Conservation (phyloP, 345 rosid species). For the Hypericum androsaemum region DNA sequence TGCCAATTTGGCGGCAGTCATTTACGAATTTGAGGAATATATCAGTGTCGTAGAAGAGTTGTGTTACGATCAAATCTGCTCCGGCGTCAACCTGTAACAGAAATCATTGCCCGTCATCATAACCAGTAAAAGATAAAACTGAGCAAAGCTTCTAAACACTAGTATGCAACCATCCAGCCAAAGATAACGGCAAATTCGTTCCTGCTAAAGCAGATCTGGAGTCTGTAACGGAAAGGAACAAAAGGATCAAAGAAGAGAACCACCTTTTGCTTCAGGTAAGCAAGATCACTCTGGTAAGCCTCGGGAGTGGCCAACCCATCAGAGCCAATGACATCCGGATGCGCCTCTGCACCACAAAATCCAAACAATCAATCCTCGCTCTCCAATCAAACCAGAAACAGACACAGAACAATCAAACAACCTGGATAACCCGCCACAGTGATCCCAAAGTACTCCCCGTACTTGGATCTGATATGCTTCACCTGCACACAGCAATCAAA, state of each 20-base stretch:
- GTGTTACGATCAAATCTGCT: conserved; percentile 81
- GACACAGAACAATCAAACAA: conserved; percentile 8
- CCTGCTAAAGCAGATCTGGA: too few species aligned
- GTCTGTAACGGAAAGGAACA: too few species aligned
- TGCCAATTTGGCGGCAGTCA: conserved; percentile 91
- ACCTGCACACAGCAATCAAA: conserved; percentile 30
- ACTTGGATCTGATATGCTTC: conserved; percentile 58
- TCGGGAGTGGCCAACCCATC: conserved; percentile 64
- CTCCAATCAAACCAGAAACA: not conserved
- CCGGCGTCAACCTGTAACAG: conserved; percentile 84
- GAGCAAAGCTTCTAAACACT: too few species aligned
- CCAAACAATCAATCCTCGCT: not conserved
- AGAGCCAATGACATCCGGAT: conserved; percentile 73
- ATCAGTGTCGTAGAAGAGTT: conserved; percentile 86
- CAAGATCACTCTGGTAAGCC: conserved; percentile 72
- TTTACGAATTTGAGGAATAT: conserved; percentile 80
- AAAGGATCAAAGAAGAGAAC: not conserved
- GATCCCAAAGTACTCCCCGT: conserved; percentile 87
- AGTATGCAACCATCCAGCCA: too few species aligned
- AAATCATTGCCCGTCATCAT: conserved; percentile 11
- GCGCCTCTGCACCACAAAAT: conserved; percentile 51
- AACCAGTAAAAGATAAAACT: too few species aligned
- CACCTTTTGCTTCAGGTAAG: conserved; percentile 83
- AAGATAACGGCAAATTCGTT: too few species aligned
- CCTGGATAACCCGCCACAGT: conserved; percentile 99